Conservation (phyloP, 1,139 yeast genomes). For the Blastobotrys petasosporus region DNA sequence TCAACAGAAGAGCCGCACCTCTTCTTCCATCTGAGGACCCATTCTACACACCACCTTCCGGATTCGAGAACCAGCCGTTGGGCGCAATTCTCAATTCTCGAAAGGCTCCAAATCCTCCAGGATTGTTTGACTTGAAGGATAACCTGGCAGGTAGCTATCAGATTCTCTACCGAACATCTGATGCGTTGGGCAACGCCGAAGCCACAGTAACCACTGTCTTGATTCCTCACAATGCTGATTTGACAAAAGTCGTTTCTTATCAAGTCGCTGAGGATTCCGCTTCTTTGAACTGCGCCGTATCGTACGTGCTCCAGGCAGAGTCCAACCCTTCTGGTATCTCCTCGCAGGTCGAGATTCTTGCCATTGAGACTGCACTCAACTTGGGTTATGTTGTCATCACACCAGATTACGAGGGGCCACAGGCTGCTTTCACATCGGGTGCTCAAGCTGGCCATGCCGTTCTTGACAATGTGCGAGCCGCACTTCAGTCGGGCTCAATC, state of each 20-base stretch:
- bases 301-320: constrained; percentile 21
- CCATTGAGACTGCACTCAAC: constrained; percentile 16
- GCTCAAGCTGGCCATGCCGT: constrained; percentile 19
- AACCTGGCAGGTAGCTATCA: constrained; percentile 17
- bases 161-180: constrained; percentile 25
- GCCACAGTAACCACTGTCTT: constrained; percentile 27
- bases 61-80: constrained; percentile 13
- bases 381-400: constrained; percentile 21
- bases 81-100: constrained; percentile 20
- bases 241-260: constrained; percentile 22
- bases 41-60: constrained; percentile 23
- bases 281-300: constrained; percentile 27
- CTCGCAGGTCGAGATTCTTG: constrained; percentile 12
- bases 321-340: constrained; percentile 4
- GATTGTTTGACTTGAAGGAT: constrained; percentile 2
- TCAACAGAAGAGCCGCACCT: not conserved
- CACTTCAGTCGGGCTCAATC: constrained; percentile 15
- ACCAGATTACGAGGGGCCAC: constrained; percentile 23
- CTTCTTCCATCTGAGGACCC: constrained; percentile 20
- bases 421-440: constrained; percentile 23
- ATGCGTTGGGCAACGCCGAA: constrained; percentile 24
- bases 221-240: constrained; percentile 21
- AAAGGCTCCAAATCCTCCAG: constrained; percentile 12
- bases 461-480: constrained; percentile 22
- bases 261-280: constrained; percentile 28